Conservation (phyloP, 345 rosid species). For the Ceriops zippeliana region DNA sequence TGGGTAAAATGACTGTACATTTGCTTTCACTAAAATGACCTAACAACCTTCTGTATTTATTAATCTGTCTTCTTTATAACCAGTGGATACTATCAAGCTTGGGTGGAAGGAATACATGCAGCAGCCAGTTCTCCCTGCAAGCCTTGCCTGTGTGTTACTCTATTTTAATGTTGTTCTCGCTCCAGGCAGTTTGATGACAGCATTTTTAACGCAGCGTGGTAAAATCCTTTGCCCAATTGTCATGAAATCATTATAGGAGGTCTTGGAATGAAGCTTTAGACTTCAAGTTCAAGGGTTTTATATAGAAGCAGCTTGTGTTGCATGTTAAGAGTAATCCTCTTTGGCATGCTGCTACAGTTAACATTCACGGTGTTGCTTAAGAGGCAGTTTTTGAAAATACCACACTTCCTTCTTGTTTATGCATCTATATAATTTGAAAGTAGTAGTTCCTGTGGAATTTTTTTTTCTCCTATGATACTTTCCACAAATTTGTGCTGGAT, state of each 20-base stretch:
- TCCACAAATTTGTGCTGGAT: too few relatives aligned
- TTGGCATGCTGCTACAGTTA: background rate
- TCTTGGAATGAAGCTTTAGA: background rate
- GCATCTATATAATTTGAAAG: too few relatives aligned
- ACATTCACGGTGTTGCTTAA: too few relatives aligned
- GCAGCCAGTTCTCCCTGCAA: slow-evolving; percentile 94
- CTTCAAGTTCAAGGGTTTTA: too few relatives aligned
- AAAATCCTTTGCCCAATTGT: slow-evolving; percentile 5
- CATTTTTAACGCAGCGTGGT: slow-evolving; percentile 88
- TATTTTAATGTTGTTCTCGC: slow-evolving; percentile 83
- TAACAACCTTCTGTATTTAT: background rate
- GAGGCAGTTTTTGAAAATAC: too few relatives aligned
- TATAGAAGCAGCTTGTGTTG: background rate
- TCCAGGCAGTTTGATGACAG: slow-evolving; percentile 95
- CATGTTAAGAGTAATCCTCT: background rate
- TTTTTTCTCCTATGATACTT: too few relatives aligned
- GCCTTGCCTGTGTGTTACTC: slow-evolving; percentile 86
- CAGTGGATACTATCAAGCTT: slow-evolving; percentile 70
- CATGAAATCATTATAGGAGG: background rate
- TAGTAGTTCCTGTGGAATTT: too few relatives aligned
- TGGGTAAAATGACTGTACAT: slow-evolving; percentile 40
- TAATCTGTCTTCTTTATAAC: slow-evolving; percentile 20
- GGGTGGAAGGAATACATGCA: slow-evolving; percentile 96
- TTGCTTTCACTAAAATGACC: background rate
- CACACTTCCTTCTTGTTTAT: too few relatives aligned